Evolutionary conservation across 305 asterid genomes (phyloP), one percentile per base, ranked within the genome.

Genomic region (Petunia hybrid): DNA sequence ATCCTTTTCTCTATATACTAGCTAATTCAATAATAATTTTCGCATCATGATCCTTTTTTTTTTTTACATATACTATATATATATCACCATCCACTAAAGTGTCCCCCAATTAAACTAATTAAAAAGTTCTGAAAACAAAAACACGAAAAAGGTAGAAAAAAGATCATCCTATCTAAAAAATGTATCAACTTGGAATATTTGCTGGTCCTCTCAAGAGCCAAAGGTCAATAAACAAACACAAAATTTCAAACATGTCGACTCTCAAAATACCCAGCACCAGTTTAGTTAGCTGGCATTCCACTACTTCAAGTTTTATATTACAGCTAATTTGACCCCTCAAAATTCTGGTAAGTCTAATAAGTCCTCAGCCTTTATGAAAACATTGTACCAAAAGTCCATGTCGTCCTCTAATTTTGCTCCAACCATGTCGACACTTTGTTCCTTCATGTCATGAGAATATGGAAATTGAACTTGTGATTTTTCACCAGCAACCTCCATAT

Each of bases 341-440:
- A 93, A 92, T 40, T 89, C 90, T n/a, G 97, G 94, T 77, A 95
- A 90, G 51, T 93, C 97, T 1, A 91, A 92, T 86, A 93, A 78
- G 68, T 89, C 90, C 35, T 87, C 97, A 57, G 81, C 61, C 41
- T 90, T 81, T 59, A 87, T 87, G 82, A 92, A 94, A 80, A 95
- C 85, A 82, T 91, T 84, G 88, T 85, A 94, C 99, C 99, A 95
- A 85, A 93, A 95, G 84, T 91, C 97, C 94, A 91, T 84, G 75
- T 89, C 90, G 55, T 87, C 89, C 69, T 90, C 93, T 51, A 67
- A 38, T 22, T 35, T 88, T 40, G 84, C 59, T 56, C 16, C 80
- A 59, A 77, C 84, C 16, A 60, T 60, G 56, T 83, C 86, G 63
- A 79, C 82, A 78, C 57, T 77, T 39, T 87, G 88, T 68, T 74